phyloP scores from a whole-genome alignment of 768 basidiomycete species.

The Leccinum longicurvipes region DNA sequence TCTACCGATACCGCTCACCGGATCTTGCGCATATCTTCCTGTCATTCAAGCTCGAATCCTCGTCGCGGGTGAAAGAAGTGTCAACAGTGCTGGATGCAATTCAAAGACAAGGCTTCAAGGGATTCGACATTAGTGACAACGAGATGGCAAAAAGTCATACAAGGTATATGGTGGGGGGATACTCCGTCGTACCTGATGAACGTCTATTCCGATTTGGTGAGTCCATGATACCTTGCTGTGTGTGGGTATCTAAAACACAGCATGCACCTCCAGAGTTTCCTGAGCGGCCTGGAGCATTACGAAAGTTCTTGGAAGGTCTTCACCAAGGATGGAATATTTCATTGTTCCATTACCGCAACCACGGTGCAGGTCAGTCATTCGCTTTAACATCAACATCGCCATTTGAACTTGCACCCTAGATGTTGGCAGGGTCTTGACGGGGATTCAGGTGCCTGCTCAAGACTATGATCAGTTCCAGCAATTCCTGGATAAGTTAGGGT shows the following conservation, averaged over 20 bases:
- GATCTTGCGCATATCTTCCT: constrained; percentile 82
- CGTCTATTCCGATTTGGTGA: constrained; percentile 89
- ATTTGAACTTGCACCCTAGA: constrained; percentile 45
- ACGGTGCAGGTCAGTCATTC: constrained; percentile 77
- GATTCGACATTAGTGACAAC: constrained; percentile 87
- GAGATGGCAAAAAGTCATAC: constrained; percentile 95
- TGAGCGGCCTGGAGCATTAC: constrained; percentile 87
- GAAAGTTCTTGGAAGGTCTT: constrained; percentile 83
- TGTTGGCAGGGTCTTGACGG: constrained; percentile 88
- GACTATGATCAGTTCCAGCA: constrained; percentile 66
- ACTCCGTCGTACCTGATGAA: constrained; percentile 73
- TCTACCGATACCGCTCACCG: constrained; percentile 81
- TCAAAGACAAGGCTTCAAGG: constrained; percentile 70
- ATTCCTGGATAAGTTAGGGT: constrained; percentile 78
- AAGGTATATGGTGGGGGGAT: constrained; percentile 93
- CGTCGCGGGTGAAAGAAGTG: constrained; percentile 56
- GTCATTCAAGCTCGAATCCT: constrained; percentile 78
- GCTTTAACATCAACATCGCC: background rate
- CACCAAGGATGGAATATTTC: constrained; percentile 91
- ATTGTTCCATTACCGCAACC: constrained; percentile 96
- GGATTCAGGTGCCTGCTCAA: constrained; percentile 80
- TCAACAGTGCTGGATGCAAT: constrained; percentile 59
- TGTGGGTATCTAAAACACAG: background rate
- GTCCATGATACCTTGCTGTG: constrained; percentile 28
- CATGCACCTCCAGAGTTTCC: constrained; percentile 72